A percentile compares a stretch with the other conserved stretches of the same genome.
Conservation (phyloP, 768 basidiomycete species). For the Obba rivulosa region DNA sequence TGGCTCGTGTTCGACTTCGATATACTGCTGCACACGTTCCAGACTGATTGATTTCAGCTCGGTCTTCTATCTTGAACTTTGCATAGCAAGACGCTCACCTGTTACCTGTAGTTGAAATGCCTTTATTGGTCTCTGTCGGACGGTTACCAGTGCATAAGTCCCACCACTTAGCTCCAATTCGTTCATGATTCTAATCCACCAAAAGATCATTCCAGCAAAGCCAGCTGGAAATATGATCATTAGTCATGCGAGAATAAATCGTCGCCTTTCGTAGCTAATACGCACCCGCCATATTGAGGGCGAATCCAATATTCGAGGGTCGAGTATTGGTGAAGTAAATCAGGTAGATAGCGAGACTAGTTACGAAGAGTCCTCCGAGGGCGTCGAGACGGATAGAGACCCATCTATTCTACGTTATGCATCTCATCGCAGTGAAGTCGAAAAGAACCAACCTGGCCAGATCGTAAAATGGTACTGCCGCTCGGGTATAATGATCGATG, state of each 20-base stretch:
- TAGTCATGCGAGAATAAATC: background rate
- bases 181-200: conserved; percentile 42
- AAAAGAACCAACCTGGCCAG: conserved; percentile 24
- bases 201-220: conserved; percentile 54
- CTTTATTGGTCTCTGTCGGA: no score
- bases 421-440: no score
- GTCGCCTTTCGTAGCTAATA: background rate
- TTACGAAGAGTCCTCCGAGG: conserved; percentile 44
- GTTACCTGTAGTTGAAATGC: conserved; percentile 19
- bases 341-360: conserved; percentile 48
- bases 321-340: conserved; percentile 42
- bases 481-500: conserved; percentile 40
- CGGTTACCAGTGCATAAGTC: conserved; percentile 2
- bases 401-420: conserved; percentile 30
- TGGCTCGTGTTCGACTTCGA: conserved; percentile 48
- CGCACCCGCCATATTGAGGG: conserved; percentile 38
- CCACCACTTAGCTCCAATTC: conserved; percentile 40
- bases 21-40: conserved; percentile 46
- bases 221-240: conserved; percentile 27
- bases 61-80: background rate
- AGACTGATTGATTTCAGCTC: conserved; percentile 21
- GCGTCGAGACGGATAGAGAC: conserved; percentile 50
- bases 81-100: conserved; percentile 15
- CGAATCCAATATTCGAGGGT: conserved; percentile 35
- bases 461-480: conserved; percentile 37